These are phyloP conservation scores for Globisporangium irregulare DNA, from an alignment of 352 stramenopile genomes.

Conservation along the genomic window DNA sequence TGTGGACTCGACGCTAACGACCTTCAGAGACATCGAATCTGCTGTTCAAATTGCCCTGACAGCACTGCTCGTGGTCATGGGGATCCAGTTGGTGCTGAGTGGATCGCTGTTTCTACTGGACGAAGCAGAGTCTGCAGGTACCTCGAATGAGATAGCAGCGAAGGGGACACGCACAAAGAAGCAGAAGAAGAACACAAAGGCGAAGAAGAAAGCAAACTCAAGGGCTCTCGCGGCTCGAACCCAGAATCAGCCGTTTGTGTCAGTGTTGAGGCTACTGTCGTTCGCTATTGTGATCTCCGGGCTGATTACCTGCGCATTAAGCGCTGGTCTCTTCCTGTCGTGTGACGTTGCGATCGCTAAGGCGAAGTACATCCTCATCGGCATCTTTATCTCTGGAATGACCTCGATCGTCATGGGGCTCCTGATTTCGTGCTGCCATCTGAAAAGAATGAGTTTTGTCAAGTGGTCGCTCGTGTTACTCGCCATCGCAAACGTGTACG, in stretches of 20 bases:
- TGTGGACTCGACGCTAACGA: constrained; percentile 6
- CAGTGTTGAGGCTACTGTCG: constrained; percentile 3
- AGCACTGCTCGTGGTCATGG: constrained; percentile 7
- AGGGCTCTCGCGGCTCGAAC: background rate
- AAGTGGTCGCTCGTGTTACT: constrained; percentile 31
- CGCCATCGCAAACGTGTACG: constrained; percentile 27
- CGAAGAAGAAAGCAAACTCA: background rate
- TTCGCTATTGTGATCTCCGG: constrained; percentile 6
- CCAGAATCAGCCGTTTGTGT: background rate
- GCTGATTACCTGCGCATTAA: constrained; percentile 19
- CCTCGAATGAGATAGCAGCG: background rate
- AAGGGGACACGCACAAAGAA: background rate
- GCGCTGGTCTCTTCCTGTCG: constrained; percentile 23
- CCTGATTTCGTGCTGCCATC: constrained; percentile 23
- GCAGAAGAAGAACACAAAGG: background rate
- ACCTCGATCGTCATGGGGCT: constrained; percentile 7
- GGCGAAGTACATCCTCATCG: constrained; percentile 7
- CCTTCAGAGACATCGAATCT: constrained; percentile 6
- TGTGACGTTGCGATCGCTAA: constrained; percentile 16
- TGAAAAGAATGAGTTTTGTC: constrained; percentile 14
- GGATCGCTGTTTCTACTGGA: constrained; percentile 10
- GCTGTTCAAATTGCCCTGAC: background rate
- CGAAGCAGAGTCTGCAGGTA: background rate
- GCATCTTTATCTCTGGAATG: constrained; percentile 6
- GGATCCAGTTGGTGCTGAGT: constrained; percentile 10